These are phyloP conservation scores for Diospyros lotus DNA, from an alignment of 148 eudicot species.

Conservation along the genomic window DNA sequence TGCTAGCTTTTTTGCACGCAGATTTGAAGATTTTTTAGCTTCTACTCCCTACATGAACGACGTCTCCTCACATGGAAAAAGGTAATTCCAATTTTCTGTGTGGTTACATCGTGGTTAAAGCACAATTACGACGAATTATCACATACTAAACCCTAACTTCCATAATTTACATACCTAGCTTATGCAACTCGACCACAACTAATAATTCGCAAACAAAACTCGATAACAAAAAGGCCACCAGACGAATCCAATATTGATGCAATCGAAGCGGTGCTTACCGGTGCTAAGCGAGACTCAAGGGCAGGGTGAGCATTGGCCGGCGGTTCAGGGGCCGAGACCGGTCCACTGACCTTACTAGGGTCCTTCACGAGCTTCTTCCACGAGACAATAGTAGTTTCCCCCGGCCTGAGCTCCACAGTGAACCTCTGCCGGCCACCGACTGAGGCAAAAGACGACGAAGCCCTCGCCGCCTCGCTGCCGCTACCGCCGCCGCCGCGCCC, in stretches of 20 bases:
- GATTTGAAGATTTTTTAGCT: too few species aligned
- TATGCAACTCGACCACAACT: too few species aligned
- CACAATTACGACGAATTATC: not conserved
- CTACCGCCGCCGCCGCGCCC: constrained; percentile 20
- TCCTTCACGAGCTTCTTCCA: constrained; percentile 95
- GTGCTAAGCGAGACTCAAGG: constrained; percentile 46
- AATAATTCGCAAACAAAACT: too few species aligned
- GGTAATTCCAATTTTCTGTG: not conserved
- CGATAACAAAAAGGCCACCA: not conserved
- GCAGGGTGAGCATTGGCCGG: constrained; percentile 31
- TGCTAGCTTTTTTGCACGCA: too few species aligned
- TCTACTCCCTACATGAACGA: too few species aligned
- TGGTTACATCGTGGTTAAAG: not conserved
- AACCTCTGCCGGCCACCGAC: constrained; percentile 66
- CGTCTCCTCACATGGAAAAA: too few species aligned
- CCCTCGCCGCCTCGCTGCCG: constrained; percentile 26
- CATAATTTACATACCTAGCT: too few species aligned
- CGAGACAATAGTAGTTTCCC: constrained; percentile 92
- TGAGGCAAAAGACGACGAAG: constrained; percentile 39
- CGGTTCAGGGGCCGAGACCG: constrained; percentile 20
- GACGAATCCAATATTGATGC: not conserved
- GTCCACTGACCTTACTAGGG: constrained; percentile 32
- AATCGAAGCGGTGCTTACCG: constrained; percentile 28
- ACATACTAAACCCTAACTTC: not conserved
- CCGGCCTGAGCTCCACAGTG: constrained; percentile 73